Percentiles rank a stretch among this genome's conserved stretches.
Conservation (phyloP, 768 basidiomycete species). For the Strobilomyces confusus region DNA sequence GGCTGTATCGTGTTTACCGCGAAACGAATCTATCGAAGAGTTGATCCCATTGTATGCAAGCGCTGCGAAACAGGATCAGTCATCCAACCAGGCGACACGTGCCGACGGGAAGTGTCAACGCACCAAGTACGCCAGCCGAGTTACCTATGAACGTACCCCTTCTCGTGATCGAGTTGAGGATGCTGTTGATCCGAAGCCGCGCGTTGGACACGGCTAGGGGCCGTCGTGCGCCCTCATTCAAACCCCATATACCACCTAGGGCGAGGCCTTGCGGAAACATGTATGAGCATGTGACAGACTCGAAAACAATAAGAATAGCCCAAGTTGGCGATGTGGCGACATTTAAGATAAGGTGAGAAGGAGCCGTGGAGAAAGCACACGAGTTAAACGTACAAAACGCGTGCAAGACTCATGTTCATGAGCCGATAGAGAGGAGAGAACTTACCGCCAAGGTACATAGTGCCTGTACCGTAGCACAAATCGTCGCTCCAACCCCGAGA, state of each 20-base stretch:
- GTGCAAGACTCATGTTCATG: constrained; percentile 41
- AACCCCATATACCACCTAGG: constrained; percentile 92
- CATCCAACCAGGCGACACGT: constrained; percentile 32
- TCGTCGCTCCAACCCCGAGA: constrained; percentile 99
- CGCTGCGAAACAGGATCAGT: constrained; percentile 50
- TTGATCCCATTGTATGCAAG: constrained; percentile 96
- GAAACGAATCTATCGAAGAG: constrained; percentile 82
- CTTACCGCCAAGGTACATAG: constrained; percentile 96
- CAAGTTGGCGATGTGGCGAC: constrained; percentile 52
- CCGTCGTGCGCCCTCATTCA: constrained; percentile 88
- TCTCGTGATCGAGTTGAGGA: constrained; percentile 94
- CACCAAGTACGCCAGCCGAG: constrained; percentile 95
- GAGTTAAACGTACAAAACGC: constrained; percentile 43
- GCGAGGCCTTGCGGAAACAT: constrained; percentile 75
- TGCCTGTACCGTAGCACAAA: constrained; percentile 98
- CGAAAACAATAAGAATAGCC: constrained; percentile 74
- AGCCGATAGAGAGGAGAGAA: constrained; percentile 61
- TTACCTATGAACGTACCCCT: constrained; percentile 98
- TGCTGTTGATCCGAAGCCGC: constrained; percentile 91
- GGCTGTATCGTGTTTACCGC: constrained; percentile 87
- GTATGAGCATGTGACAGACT: constrained; percentile 70
- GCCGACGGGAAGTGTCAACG: constrained; percentile 40
- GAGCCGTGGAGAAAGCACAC: constrained; percentile 44
- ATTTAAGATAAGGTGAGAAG: constrained; percentile 66
- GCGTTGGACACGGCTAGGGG: constrained; percentile 83